Conservation (phyloP, 371 early-diverging fungal species). For the Mucor piriformis region DNA sequence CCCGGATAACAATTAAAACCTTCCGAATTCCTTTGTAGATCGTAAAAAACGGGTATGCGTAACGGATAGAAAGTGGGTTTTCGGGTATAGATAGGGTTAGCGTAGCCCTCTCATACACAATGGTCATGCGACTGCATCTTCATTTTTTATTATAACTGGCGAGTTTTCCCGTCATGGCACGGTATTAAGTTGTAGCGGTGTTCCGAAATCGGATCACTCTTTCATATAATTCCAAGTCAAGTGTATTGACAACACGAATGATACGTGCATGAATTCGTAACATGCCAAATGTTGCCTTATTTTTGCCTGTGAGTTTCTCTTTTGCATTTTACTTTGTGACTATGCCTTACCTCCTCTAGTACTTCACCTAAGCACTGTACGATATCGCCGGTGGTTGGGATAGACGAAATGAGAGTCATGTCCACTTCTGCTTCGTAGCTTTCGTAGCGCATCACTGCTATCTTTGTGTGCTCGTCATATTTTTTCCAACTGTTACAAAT, state of each 20-base stretch:
- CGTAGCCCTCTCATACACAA: too few relatives aligned
- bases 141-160: too few relatives aligned
- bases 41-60: too few relatives aligned
- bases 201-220: slow-evolving; percentile 14
- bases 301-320: too few relatives aligned
- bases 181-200: background rate
- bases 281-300: slow-evolving; percentile 1
- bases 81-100: too few relatives aligned
- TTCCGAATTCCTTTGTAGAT: too few relatives aligned
- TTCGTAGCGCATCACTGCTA: slow-evolving; percentile 11
- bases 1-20: too few relatives aligned
- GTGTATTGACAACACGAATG: slow-evolving; percentile 8
- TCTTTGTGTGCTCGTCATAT: background rate
- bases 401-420: background rate
- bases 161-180: too few relatives aligned
- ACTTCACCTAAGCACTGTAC: slow-evolving; percentile 27
- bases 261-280: slow-evolving; percentile 16
- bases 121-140: too few relatives aligned
- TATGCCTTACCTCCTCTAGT: slow-evolving; percentile 1
- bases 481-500: slow-evolving; percentile 11
- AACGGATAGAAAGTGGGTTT: too few relatives aligned
- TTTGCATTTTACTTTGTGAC: too few relatives aligned
- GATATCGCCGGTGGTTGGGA: slow-evolving; percentile 4
- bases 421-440: slow-evolving; percentile 1
- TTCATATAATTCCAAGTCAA: slow-evolving; percentile 24